Evolutionary conservation across 805 yeast genomes (phyloP), one percentile per base, ranked within the genome.

Genomic region (Candida nanaspora): DNA sequence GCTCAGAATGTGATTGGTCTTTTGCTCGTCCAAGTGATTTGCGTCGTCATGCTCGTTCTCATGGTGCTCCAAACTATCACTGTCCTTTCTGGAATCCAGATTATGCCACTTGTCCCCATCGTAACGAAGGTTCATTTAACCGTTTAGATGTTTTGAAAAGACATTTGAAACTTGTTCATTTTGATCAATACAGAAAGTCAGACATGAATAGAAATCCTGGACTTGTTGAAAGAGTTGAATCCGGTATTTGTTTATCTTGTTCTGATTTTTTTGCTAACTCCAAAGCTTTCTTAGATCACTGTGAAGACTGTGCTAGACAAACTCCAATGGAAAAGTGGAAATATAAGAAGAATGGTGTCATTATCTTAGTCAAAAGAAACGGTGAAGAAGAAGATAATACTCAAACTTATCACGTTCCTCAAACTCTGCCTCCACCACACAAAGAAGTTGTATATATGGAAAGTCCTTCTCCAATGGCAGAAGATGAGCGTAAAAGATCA

Each of bases 31-130:
- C 74, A 40, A 74, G 83, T 38, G 91, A 83, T 55, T 71, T 80
- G 50, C 69, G 83, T 33, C 68, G 91, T 40, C 91, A 83, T 52
- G 47, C 71, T 16, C 71, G 81, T 46, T 78, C 86, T 3, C 91
- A 83, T 53, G 68, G 70, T 33, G 69, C 74, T 38, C 89, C 89
- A 3, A 70, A 69, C 43, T 77, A 77, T 51, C 80, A 75, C 46
- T 83, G 91, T 54, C 91, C 91, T 3, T 83, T 70, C 60, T 82
- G 85, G 84, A 68, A 69, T 41, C 65, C 70, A 21, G 84, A 79
- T 48, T 58, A 50, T 47, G 78, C 81, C 4, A 74, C 83, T 6
- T 83, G 89, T 55, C 62, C 63, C 6, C 93, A 83, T 57, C 68
- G 83, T 41, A 82, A 81, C 47, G 86, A 83, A 18, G 89, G 91